Base-by-base conservation (phyloP, 768 basidiomycete genomes). In the Suillus variegatus region DNA sequence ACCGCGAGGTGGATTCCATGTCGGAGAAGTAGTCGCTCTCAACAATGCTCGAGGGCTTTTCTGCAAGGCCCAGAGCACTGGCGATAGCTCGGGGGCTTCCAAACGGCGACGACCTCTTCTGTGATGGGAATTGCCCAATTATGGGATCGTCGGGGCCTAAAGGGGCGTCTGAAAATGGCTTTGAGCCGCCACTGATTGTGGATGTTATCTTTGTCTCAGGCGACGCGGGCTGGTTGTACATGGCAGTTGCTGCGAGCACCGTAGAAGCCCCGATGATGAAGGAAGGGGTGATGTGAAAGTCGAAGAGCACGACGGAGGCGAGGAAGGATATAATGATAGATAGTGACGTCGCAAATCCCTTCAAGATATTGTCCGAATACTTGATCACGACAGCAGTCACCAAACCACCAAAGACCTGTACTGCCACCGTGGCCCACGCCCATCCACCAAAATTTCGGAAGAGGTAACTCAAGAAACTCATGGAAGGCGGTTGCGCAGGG, bases 381-480 rank as follows among this genome's bases (percentile, higher is more conserved):
- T 96, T 94, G 84, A 99, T 99, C 65, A 99, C 97, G 38, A 99
- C 77, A 1, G 97, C 97, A 5, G 97, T 99, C 67, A 98, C 77
- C 54, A 99, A 82, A 1, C 97, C 97, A 36, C 97, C 97, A 65
- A 96, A 84, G 44, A 97, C 96, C 77, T 99, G 95, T 35, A 89
- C 89, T 28, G 80, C 75, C 35, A 99, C 95, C 1, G 95, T 97
- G 22, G 93, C 93, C 91, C 95, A 95, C 0, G 97, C 97, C 95
- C 95, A 99, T 3, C 80, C 80, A 22, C 93, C 94, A 76, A 99
- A 99, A 77, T 98, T 88, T 66, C 84, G 84, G 78, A 99, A 92
- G 43, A 95, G 78, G 71, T 83, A 82, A 62, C 70, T 67, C 63
- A 93, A 67, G 76, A 89, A 78, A 60, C 84, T 82, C 61, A 77